A percentile compares a stretch with the other conserved stretches of the same genome.
phyloP scores from a whole-genome alignment of 2,329 filamentous ascomycete genomes.

The Botryotinia globosa region DNA sequence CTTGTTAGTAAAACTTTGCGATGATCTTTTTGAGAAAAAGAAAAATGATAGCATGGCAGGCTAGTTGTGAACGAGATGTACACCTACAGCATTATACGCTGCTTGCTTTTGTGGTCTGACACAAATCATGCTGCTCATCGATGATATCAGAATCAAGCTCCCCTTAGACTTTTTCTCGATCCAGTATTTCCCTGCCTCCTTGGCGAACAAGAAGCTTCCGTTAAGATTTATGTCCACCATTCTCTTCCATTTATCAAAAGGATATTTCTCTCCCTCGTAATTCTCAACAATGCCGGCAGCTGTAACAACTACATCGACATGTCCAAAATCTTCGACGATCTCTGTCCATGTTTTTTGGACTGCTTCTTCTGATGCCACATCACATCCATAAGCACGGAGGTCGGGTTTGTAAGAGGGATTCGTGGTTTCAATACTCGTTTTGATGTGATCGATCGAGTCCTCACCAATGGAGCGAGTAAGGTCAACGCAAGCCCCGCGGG shows the following conservation, averaged over 20 bases:
- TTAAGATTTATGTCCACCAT: constrained; percentile 41
- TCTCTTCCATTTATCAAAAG: constrained; percentile 38
- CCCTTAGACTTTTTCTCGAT: constrained; percentile 37
- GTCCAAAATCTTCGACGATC: constrained; percentile 40
- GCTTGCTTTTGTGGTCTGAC: constrained; percentile 41
- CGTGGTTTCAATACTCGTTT: constrained; percentile 31
- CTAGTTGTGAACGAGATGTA: background rate
- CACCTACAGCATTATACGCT: constrained; percentile 40
- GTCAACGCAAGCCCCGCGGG: constrained; percentile 32
- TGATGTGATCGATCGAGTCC: constrained; percentile 37
- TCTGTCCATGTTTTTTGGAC: constrained; percentile 40
- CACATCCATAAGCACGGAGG: constrained; percentile 41
- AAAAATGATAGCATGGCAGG: background rate
- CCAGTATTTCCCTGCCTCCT: constrained; percentile 41
- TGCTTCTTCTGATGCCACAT: constrained; percentile 41
- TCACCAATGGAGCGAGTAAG: constrained; percentile 24
- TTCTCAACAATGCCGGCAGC: constrained; percentile 43
- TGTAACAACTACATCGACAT: constrained; percentile 43
- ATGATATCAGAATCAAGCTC: constrained; percentile 33
- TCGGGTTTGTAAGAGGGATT: constrained; percentile 32
- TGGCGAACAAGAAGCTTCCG: constrained; percentile 41
- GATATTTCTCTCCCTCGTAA: constrained; percentile 38
- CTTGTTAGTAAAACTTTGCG: constrained; percentile 1
- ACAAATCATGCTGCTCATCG: constrained; percentile 38
- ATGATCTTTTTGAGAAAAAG: background rate